Conservation (phyloP, 1,139 yeast species). For the Geotrichum histeridarum region DNA sequence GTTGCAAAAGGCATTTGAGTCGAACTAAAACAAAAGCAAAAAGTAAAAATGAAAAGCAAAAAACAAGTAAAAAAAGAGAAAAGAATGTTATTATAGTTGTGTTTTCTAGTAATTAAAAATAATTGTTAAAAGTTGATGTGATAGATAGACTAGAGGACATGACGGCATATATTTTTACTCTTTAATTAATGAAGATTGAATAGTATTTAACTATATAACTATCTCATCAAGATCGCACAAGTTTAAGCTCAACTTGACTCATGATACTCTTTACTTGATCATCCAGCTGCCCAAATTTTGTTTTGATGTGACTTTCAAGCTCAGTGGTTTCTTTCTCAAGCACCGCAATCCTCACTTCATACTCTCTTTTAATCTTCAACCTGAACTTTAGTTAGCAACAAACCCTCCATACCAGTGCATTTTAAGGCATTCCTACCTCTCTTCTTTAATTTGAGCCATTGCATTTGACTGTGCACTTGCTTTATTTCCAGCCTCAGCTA, state of each 20-base stretch:
- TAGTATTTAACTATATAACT: neutral
- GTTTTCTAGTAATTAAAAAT: neutral
- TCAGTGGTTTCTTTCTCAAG: neutral
- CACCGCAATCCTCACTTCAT: neutral
- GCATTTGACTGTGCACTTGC: neutral
- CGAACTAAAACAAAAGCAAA: conserved; percentile 26
- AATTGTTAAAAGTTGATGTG: neutral
- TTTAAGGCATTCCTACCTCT: too few relatives aligned
- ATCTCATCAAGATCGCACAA: neutral
- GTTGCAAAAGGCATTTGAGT: conserved; percentile 58
- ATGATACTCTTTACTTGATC: neutral
- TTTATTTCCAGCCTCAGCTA: neutral
- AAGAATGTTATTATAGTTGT: neutral
- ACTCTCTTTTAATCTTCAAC: neutral
- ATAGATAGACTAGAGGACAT: too few relatives aligned
- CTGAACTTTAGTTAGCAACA: neutral
- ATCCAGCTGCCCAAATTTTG: neutral
- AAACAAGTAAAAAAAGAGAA: conserved; percentile 18
- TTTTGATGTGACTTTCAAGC: neutral
- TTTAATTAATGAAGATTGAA: too few relatives aligned
- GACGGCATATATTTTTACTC: too few relatives aligned
- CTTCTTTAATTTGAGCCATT: neutral
- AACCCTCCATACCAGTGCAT: too few relatives aligned
- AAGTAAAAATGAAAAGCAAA: conserved; percentile 42
- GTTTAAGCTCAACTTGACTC: neutral